Conservation (phyloP, 2,329 filamentous ascomycete species). For the Coleophoma crateriformis region DNA sequence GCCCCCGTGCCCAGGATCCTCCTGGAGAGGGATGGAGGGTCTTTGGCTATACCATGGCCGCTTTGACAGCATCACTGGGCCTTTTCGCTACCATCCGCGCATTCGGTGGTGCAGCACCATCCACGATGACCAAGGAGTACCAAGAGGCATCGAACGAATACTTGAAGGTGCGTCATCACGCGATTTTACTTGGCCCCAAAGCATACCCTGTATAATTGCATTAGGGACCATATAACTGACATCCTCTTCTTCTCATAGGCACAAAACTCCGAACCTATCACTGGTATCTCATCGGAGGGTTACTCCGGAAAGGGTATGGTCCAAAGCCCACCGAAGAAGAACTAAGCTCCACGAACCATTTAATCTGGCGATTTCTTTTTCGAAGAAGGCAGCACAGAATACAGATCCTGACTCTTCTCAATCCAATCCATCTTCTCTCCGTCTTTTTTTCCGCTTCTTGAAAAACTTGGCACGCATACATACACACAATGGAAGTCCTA, state of each 20-base stretch:
- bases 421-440: too few relatives aligned
- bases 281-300: slow-evolving; percentile 72
- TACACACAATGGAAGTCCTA: too few relatives aligned
- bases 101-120: slow-evolving; percentile 67
- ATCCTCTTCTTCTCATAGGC: slow-evolving; percentile 40
- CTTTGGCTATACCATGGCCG: slow-evolving; percentile 64
- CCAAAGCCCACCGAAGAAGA: slow-evolving; percentile 41
- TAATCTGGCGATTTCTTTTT: neutral
- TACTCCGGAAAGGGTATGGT: slow-evolving; percentile 76
- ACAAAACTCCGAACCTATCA: slow-evolving; percentile 83
- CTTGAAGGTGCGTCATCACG: slow-evolving; percentile 60
- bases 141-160: slow-evolving; percentile 94
- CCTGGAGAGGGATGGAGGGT: slow-evolving; percentile 82
- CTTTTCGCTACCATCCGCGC: slow-evolving; percentile 69
- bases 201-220: too few relatives aligned
- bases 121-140: slow-evolving; percentile 95
- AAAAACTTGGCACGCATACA: too few relatives aligned
- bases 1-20: slow-evolving; percentile 76
- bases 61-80: slow-evolving; percentile 59
- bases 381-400: too few relatives aligned
- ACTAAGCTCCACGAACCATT: slow-evolving; percentile 9
- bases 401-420: too few relatives aligned
- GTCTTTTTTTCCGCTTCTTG: too few relatives aligned
- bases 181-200: neutral
- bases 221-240: too few relatives aligned